Evolutionary conservation across 495 filamentous ascomycete genomes (phyloP).

Genomic region (Aspergillus cristatus): DNA sequence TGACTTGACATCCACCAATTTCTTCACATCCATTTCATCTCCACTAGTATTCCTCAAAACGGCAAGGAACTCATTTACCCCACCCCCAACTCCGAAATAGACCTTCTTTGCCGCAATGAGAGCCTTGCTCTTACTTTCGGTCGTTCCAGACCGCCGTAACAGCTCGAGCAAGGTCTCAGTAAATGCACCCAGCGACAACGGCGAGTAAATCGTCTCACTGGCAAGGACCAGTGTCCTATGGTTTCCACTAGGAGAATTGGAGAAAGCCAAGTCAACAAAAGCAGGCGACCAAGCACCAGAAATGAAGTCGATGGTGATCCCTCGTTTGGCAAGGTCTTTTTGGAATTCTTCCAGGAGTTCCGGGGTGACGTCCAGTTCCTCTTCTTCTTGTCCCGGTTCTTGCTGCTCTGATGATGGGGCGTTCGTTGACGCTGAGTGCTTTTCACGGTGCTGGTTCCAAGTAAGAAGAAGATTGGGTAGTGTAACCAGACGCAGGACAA

Average conservation of each 20-base stretch:
- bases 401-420: not conserved
- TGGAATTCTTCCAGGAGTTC: slow-evolving; percentile 54
- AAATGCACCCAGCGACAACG: slow-evolving; percentile 62
- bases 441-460: slow-evolving; percentile 45
- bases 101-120: slow-evolving; percentile 87
- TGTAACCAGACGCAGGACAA: slow-evolving; percentile 78
- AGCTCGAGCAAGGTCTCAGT: slow-evolving; percentile 59
- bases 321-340: slow-evolving; percentile 40
- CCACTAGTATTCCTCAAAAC: slow-evolving; percentile 47
- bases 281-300: slow-evolving; percentile 75
- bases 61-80: slow-evolving; percentile 76
- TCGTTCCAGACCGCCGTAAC: slow-evolving; percentile 41
- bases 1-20: slow-evolving; percentile 48
- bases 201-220: slow-evolving; percentile 94
- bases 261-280: slow-evolving; percentile 50
- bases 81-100: slow-evolving; percentile 94
- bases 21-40: slow-evolving; percentile 49
- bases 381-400: slow-evolving; percentile 32
- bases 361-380: slow-evolving; percentile 65
- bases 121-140: slow-evolving; percentile 41
- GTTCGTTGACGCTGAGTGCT: slow-evolving; percentile 1
- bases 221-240: slow-evolving; percentile 55
- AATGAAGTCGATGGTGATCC: slow-evolving; percentile 60
- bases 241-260: slow-evolving; percentile 2
- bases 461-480: slow-evolving; percentile 80